A percentile compares a stretch with the other conserved stretches of the same genome.
Conservation (phyloP, 805 yeast species). For the Teunomyces tritomae region DNA sequence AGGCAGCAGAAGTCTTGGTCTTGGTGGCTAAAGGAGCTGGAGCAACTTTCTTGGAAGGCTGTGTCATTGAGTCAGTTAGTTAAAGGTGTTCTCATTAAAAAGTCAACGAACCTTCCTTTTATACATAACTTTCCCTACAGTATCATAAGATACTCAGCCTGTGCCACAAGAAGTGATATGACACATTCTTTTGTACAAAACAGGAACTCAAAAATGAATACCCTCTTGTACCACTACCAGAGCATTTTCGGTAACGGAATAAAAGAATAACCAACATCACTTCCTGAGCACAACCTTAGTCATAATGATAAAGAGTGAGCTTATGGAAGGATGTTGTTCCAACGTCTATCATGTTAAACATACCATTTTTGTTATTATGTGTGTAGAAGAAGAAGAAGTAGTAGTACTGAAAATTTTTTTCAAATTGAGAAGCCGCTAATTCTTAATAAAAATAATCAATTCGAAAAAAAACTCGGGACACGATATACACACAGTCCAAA, state of each 20-base stretch:
- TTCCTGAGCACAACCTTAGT: constrained; percentile 15
- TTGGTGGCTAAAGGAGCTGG: constrained; percentile 46
- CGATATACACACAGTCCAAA: neutral
- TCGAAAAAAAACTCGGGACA: neutral
- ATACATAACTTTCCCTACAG: constrained; percentile 20
- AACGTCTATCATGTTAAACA: constrained; percentile 12
- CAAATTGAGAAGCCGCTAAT: neutral
- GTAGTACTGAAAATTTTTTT: neutral
- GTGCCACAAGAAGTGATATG: constrained; percentile 20
- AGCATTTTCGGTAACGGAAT: neutral
- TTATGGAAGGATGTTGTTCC: constrained; percentile 18
- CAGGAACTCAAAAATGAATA: neutral
- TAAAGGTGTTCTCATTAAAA: constrained; percentile 13
- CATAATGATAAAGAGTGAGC: constrained; percentile 8
- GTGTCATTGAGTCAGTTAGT: constrained; percentile 17
- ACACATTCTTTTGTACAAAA: constrained; percentile 10
- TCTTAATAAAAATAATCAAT: neutral
- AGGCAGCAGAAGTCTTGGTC: constrained; percentile 25
- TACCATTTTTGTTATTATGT: constrained; percentile 11
- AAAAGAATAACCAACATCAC: constrained; percentile 12
- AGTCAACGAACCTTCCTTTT: constrained; percentile 14
- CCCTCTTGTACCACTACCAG: neutral
- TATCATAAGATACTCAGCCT: constrained; percentile 24
- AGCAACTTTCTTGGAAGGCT: constrained; percentile 41
- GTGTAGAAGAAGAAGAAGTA: neutral